Evolutionary conservation across 176 grass and related monocot species (phyloP), one percentile per base, ranked within the genome.

Genomic region (Bromus sterilis): DNA sequence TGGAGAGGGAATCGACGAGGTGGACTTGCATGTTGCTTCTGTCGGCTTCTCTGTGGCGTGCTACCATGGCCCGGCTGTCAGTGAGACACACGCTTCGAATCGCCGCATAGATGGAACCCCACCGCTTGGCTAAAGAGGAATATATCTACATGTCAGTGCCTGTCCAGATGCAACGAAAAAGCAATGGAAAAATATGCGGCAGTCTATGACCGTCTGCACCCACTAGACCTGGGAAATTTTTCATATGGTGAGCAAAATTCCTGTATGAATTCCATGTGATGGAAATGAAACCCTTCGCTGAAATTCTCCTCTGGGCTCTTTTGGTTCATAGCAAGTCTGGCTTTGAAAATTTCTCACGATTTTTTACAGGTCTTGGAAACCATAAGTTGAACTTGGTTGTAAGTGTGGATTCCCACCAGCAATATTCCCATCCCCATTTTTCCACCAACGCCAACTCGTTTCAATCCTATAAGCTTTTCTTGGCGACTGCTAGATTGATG

Each of bases 11-110:
- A 88, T 88, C 67, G 5, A n/a, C 36, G 69, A 34, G 49, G 70
- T 71, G 65, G 73, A 43, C 16, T 6, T 46, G 58, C 81, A 75
- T 40, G 76, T 55, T 21, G 86, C 58, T 65, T 28, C 1, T 84
- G 86, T 84, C 66, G 46, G 76, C 42, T 15, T 74, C 57, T 33
- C 23, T 71, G 53, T 24, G 18, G 14, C 21, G 35, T 5, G 46
- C 72, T 70, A 62, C 73, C 34, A 67, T 84, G 66, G 67, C 57
- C n/a, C 30, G 32, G 8, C 66, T 79, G 59, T 75, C 69, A 74
- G 80, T 46, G 46, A 55, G 28, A 83, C 44, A 69, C 29, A 64
- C 8, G 77, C 71, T 81, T 85, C 87, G 70, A 85, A 34, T 80
- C 82, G 61, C 77, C 82, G 71, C 87, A 16, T 89, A 76, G 31